Evolutionary conservation across 1,139 yeast genomes (phyloP), one percentile per base, ranked within the genome.

Genomic region (Blastobotrys buckinghamii): DNA sequence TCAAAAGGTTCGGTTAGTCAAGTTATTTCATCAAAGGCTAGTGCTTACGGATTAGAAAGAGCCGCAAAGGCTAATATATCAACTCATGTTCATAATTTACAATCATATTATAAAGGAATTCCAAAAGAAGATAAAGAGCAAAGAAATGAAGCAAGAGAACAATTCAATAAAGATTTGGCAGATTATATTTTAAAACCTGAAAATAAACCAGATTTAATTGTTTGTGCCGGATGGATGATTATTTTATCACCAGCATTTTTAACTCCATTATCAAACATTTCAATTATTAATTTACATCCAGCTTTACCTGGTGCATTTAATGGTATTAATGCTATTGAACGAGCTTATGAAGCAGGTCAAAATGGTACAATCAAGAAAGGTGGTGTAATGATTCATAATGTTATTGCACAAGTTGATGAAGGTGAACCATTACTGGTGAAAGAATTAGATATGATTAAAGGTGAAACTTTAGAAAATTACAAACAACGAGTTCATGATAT

Each of bases 181-280:
- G 72, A 77, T 43, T 65, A 83, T 38, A 77, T 92, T 39, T 67
- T 87, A 27, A 54, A 53, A 40, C 60, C 58, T 1, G 59, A 59
- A 16, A 55, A 62, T 43, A 71, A 72, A 58, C 97, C 98, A 2
- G 85, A 84, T 57, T 73, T 92, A 55, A 81, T 92, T 43, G 97
- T 92, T 7, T 92, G 98, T 70, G 98, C 98, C 8, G 98, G 98
- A 1, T 92, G 98, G 97, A 84, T 92, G 92, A 77, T 92, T 50
- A 92, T 92, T 52, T 74, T 92, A 55, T 84, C 96, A 1, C 82
- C 89, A 2, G 73, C 78, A 16, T 88, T 87, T 53, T 72, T 92
- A 55, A 71, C 73, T 42, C 90, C 92, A 1, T 69, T 90, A 42
- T 79, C 76, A 2, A 73, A 76, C 0, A 76, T 89, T 30, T 84